Base-by-base conservation (phyloP, 202 grass and related monocot species). In the Zoysia matrella region DNA sequence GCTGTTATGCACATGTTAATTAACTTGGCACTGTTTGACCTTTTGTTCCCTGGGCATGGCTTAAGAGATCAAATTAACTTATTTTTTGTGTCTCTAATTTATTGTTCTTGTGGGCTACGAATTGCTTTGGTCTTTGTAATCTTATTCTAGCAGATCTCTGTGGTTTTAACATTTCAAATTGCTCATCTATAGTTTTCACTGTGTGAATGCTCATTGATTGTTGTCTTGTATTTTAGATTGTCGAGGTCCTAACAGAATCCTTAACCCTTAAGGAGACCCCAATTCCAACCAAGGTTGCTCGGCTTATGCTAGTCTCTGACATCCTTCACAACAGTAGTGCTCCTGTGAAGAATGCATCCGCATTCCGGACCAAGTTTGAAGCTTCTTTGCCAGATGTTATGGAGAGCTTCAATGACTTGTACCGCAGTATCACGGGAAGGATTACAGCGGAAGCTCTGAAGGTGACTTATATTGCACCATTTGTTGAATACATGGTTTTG, bases 271-370 rank as follows among this genome's bases (percentile, higher is more conserved):
- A 88, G 22, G 96, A 99, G 78, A 92, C 96, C 11, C 73, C 93
- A 78, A 92, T 96, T 69, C 96, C 93, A 65, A 96, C 91, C 65
- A 99, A 99, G 83, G 96, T 99, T 81, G 96, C 96, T 70, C 90
- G 96, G 71, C 87, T 99, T 81, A 99, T 99, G 91, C 78, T 99
- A 30, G 22, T 30, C 22, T 30, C 22, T 30, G 22, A 30, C 22
- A 30, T 30, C 22, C 22, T 30, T 30, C 22, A 30, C 22, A 30
- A 30, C 22, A 30, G 22, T 30, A 30, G 22, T 30, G 22, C 22
- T 30, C 22, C 22, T 30, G 22, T 30, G 22, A 30, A 30, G 22
- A 30, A 30, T 30, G 22, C 22, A 30, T 30, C 22, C 22, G 22
- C 22, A 30, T 30, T 30, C 22, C 22, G 22, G 22, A 30, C 22